Evolutionary conservation across 805 yeast genomes (phyloP), one percentile per base, ranked within the genome.

Genomic region (Metschnikowia kunwiensis): DNA sequence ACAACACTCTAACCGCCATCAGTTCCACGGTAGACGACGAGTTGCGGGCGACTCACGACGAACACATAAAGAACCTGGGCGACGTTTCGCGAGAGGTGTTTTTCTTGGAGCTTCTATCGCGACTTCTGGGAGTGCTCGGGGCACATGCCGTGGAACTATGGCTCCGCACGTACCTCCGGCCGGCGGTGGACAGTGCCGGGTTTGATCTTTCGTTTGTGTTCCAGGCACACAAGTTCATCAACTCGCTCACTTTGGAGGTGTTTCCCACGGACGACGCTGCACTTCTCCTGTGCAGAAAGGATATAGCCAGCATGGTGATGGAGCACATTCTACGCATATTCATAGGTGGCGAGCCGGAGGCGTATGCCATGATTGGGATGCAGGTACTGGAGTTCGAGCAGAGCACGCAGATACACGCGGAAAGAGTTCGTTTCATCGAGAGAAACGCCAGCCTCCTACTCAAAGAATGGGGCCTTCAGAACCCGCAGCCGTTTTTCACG

Each of bases 111-210:
- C 50, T 68, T 1, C 56, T 73, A n/a, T 50, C 46, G 2, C 52
- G 52, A 20, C 43, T 71, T 10, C 52, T 58, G 34, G 62, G 65
- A 1, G 59, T 56, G 13, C 53, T 68, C 4, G 42, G 47, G 5
- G 51, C 49, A 18, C 50, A 51, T 8, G 55, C 58, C 8, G 52
- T 74, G 7, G 44, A 52, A 15, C 53, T 62, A 25, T 81, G 86
- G 85, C 61, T 75, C 31, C 57, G 61, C 19, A 61, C 70, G 23
- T 70, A 76, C 40, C 49, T 70, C 9, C 60, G 60, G 9, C 74
- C 76, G 0, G 78, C 82, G 0, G 59, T 78, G 3, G 80, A 80
- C 47, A 75, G 82, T 23, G 79, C 82, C 0, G 81, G 84, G 2
- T 61, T 58, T 34, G 68, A 64, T 36, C 47, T 65, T n/a, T 50